Evolutionary conservation across 2,329 filamentous ascomycete genomes (phyloP).

Genomic region (Aspergillus bombycis): DNA sequence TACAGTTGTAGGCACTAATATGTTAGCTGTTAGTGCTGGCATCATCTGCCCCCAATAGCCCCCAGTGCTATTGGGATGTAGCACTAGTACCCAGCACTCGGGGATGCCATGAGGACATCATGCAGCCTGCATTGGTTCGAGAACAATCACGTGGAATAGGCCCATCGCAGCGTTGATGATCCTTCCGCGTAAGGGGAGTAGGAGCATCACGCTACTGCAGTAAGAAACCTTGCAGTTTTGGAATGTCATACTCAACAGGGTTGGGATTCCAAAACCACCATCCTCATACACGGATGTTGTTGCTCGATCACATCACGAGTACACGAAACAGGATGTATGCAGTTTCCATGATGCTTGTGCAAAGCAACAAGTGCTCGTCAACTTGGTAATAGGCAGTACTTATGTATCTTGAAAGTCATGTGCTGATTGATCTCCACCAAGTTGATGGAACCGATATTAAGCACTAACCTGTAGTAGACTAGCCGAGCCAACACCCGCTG

Average conservation of each 20-base stretch:
- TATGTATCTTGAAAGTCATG: neutral
- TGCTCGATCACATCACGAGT: neutral
- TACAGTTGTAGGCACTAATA: neutral
- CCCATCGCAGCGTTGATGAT: neutral
- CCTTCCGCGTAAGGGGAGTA: neutral
- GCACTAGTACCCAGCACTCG: neutral
- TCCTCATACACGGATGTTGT: neutral
- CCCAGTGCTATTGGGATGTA: neutral
- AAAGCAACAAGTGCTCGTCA: neutral
- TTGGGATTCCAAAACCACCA: neutral
- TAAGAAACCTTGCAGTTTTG: neutral
- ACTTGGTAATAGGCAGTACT: neutral
- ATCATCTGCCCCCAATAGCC: neutral
- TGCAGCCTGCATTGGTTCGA: slow-evolving; percentile 1
- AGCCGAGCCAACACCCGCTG: neutral
- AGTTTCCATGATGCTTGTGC: neutral
- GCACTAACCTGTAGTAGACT: neutral
- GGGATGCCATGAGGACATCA: neutral
- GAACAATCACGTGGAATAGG: neutral
- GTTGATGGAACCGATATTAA: neutral
- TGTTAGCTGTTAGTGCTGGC: neutral
- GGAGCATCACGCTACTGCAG: neutral
- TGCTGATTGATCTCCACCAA: neutral
- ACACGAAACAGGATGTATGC: neutral
- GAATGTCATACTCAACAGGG: neutral